Evolutionary conservation across 2,329 filamentous ascomycete genomes (phyloP), one percentile per base, ranked within the genome.

Genomic region (Scorias spongiosa): DNA sequence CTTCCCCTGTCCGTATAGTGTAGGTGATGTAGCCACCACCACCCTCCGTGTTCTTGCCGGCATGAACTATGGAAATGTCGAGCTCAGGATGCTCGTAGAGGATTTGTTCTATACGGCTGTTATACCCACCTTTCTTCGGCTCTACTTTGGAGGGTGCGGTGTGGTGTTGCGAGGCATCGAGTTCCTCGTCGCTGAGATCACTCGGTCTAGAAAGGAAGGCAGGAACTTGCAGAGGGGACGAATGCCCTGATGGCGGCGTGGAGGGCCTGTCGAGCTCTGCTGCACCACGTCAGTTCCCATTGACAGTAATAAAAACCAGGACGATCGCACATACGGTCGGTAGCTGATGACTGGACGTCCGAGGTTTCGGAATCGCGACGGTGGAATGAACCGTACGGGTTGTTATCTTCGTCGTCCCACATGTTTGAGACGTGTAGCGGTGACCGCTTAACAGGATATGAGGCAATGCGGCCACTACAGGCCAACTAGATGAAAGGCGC

Each of bases 371-470:
- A 84, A 63, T 93, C 84, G 56, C 84, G 79, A 56, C 84, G 82
- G 63, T 91, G 84, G 68, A 93, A 95, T 64, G 85, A 89, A 57
- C 87, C 88, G 60, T 96, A 95, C 5, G 89, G 89, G 63, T 96
- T 96, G 67, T 96, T 96, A 61, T 96, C 86, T 68, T 96, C 89
- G 71, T 96, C 88, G 74, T 95, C 93, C 89, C 89, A 96, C 89
- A 96, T 96, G 54, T 56, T 74, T 26, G 6, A 37, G 29, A 7
- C 18, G 20, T 26, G 20, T 26, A 26, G 20, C 20, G 20, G 20
- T 26, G 20, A 26, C 20, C 20, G 12, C 32, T 11, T 3, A 40
- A 40, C 39, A 10, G 18, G 6, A 11, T 12, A 40, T 26, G 20
- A 26, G 20, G 20, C 20, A 26, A 26, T 26, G 20, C 20, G 20